Evolutionary conservation across 257 asterid species (phyloP).

Genomic region (Petunia secreta): DNA sequence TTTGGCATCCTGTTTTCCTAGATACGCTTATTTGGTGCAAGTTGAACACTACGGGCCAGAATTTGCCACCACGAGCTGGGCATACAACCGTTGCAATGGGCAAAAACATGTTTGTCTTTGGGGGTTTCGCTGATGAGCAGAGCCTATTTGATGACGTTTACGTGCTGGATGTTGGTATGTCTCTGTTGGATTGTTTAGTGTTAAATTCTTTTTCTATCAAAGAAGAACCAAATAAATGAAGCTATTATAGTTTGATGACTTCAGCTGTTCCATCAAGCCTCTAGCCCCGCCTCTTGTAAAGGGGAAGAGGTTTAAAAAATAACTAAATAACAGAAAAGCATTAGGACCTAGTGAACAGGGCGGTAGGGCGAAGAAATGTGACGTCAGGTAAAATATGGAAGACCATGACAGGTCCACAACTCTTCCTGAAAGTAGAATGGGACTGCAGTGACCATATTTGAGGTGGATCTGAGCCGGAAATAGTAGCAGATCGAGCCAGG

Average conservation of each 20-base stretch:
- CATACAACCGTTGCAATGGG: slow-evolving; percentile 87
- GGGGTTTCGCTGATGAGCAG: slow-evolving; percentile 94
- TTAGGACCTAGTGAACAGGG: not conserved
- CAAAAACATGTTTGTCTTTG: slow-evolving; percentile 79
- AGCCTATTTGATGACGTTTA: slow-evolving; percentile 81
- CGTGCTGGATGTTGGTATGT: slow-evolving; percentile 89
- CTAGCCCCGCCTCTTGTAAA: not conserved
- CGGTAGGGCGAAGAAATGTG: not conserved
- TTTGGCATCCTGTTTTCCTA: slow-evolving; percentile 41
- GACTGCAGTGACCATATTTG: slow-evolving; percentile 3
- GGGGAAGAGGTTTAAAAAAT: not conserved
- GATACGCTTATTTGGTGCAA: slow-evolving; percentile 94
- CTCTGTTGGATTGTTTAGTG: not conserved
- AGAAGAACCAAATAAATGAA: slow-evolving; percentile 7
- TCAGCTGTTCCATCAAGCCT: slow-evolving; percentile 15
- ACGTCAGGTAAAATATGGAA: not conserved
- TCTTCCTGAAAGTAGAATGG: not conserved
- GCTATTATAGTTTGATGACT: not conserved
- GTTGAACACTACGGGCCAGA: slow-evolving; percentile 84
- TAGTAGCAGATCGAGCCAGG: slow-evolving; percentile 15
- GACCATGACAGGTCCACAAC: not conserved
- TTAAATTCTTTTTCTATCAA: not conserved
- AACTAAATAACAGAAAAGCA: not conserved
- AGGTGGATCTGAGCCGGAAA: not conserved
- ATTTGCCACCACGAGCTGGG: slow-evolving; percentile 95